phyloP scores from a whole-genome alignment of 208 protist species.

The Wallacemonas sp. region DNA sequence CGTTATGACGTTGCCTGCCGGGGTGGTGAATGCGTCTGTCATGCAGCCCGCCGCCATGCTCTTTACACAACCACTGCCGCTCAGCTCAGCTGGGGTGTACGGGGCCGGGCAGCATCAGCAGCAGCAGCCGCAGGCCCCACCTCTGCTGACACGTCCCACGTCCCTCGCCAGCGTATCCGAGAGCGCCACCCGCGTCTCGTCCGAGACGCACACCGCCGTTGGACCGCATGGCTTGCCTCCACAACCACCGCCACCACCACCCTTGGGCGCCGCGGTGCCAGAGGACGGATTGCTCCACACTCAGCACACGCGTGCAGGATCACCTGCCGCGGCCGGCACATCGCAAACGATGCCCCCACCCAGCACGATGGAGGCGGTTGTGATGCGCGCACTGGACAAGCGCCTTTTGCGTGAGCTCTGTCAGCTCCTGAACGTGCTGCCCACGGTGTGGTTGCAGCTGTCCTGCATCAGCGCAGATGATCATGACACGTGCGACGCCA shows the following conservation, averaged over 20 bases:
- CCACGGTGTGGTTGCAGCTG: constrained; percentile 57
- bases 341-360: background rate
- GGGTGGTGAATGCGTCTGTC: constrained; percentile 53
- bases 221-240: background rate
- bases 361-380: constrained; percentile 12
- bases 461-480: constrained; percentile 48
- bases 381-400: constrained; percentile 49
- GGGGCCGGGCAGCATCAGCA: too few species aligned
- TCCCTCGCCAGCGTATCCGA: constrained; percentile 1
- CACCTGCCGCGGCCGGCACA: background rate
- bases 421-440: constrained; percentile 57
- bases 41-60: constrained; percentile 31
- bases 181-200: too few species aligned
- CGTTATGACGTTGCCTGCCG: constrained; percentile 9
- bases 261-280: too few species aligned
- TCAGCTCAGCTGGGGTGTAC: too few species aligned
- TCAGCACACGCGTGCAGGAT: too few species aligned
- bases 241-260: background rate
- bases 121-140: too few species aligned
- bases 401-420: constrained; percentile 70
- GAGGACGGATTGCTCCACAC: too few species aligned
- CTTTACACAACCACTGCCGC: constrained; percentile 24
- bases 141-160: background rate
- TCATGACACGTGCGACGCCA: constrained; percentile 48
- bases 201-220: too few species aligned